Evolutionary conservation across 2,329 filamentous ascomycete genomes (phyloP), one percentile per base, ranked within the genome.

Genomic region (Lachnellula arida): DNA sequence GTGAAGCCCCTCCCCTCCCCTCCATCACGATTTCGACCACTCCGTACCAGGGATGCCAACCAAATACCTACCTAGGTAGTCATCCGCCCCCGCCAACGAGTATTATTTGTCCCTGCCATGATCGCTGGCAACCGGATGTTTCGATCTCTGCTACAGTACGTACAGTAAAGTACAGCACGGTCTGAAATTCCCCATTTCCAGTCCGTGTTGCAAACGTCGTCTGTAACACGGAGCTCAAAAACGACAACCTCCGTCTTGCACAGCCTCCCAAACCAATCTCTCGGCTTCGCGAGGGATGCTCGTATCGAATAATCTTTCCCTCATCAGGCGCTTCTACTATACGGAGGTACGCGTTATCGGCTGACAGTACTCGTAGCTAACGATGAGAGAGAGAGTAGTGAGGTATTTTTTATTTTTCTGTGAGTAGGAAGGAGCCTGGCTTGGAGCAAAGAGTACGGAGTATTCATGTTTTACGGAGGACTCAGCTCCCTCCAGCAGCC

Each of bases 201-300:
- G 37, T n/a, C 17, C 19, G 42, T n/a, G 17, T 19, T 44, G 19
- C 42, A 44, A 22, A 44, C 42, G 42, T 22, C 42, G 11, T 44
- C 42, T 44, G 42, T 12, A 44, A 44, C 42, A 22, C 19, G 19
- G n/a, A 44, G 42, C 42, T 40, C 9, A 11, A n/a, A 19, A 19
- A 23, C n/a, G 12, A 23, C 19, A 44, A 44, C 22, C 28, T 32
- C 28, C 28, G 28, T 32, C 28, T 32, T 59, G 57, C 57, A 59
- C 57, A 54, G 57, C 57, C 57, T 59, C 54, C 42, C 53, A 32
- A n/a, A 47, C 28, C 44, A 32, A 49, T 32, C 19, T 22, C 43
- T 15, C 17, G 37, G 17, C 39, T 40, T 40, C 15, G 39, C 39
- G 15, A n/a, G 39, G 11, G 14, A 6, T 14, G 37, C 42, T 47